A percentile compares a stretch with the other conserved stretches of the same genome.
Evolutionary conservation across 169 alveolate genomes (phyloP).

Genomic region (Cytauxzoon felis): DNA sequence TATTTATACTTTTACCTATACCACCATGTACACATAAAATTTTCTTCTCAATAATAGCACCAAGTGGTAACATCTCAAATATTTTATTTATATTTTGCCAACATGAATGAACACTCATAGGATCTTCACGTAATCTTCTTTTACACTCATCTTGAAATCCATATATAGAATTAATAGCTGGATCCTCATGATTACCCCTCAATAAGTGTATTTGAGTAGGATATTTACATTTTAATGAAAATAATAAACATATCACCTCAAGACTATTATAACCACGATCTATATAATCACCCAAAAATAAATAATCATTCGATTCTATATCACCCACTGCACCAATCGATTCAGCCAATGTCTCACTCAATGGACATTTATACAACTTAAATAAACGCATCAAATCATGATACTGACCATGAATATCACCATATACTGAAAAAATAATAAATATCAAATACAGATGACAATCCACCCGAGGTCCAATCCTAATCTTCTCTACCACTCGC

Average conservation of each 20-base stretch:
- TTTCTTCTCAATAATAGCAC: constrained; percentile 95
- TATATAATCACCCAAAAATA: constrained; percentile 98
- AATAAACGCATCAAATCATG: constrained; percentile 96
- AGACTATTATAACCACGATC: constrained; percentile 94
- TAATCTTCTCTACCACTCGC: too few relatives aligned
- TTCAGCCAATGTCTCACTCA: constrained; percentile 80
- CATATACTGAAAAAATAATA: constrained; percentile 84
- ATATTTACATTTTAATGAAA: constrained; percentile 93
- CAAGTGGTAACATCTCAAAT: constrained; percentile 98
- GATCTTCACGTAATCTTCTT: constrained; percentile 94
- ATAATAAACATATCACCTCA: constrained; percentile 89
- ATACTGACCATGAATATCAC: constrained; percentile 99
- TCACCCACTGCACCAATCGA: constrained; percentile 88
- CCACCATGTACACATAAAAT: constrained; percentile 99
- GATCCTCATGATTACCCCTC: constrained; percentile 99
- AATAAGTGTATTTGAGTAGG: constrained; percentile 97
- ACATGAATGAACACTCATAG: constrained; percentile 89
- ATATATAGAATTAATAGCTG: constrained; percentile 94
- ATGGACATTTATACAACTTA: constrained; percentile 80
- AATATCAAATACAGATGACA: too few relatives aligned
- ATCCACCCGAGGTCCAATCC: too few relatives aligned
- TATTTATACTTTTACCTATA: constrained; percentile 89
- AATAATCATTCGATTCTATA: constrained; percentile 94
- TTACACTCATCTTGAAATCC: constrained; percentile 99
- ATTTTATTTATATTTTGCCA: constrained; percentile 92